These are phyloP conservation scores for Metarhizium humberi DNA, from an alignment of 2,329 filamentous ascomycete species.

Conservation along the genomic window DNA sequence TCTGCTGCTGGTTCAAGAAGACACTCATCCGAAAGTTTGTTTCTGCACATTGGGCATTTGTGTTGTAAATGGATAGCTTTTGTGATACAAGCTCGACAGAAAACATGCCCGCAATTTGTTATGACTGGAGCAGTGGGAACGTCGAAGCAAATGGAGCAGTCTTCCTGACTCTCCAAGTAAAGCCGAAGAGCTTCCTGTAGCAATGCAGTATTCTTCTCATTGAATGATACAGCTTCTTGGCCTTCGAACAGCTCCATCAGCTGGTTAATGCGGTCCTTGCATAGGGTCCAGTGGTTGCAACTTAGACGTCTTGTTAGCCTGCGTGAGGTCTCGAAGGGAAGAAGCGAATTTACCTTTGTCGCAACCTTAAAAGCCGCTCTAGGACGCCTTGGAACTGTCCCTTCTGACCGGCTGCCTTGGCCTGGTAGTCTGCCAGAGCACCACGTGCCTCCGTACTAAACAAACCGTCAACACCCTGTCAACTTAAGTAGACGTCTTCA, in stretches of 20 bases:
- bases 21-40: slow-evolving; percentile 49
- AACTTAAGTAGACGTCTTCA: not conserved
- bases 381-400: slow-evolving; percentile 65
- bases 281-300: slow-evolving; percentile 83
- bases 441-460: slow-evolving; percentile 63
- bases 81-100: slow-evolving; percentile 65
- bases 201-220: slow-evolving; percentile 59
- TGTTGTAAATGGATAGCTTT: slow-evolving; percentile 65
- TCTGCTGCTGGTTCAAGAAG: slow-evolving; percentile 58
- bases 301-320: slow-evolving; percentile 16
- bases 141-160: slow-evolving; percentile 77
- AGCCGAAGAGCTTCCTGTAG: slow-evolving; percentile 69
- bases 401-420: slow-evolving; percentile 30
- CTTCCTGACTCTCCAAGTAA: slow-evolving; percentile 70
- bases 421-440: slow-evolving; percentile 52
- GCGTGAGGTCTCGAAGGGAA: not conserved
- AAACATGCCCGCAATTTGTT: slow-evolving; percentile 75
- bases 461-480: slow-evolving; percentile 12
- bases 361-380: slow-evolving; percentile 71
- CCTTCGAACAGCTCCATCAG: slow-evolving; percentile 61
- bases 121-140: slow-evolving; percentile 64
- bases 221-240: slow-evolving; percentile 59
- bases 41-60: slow-evolving; percentile 79
- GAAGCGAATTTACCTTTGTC: slow-evolving; percentile 50
- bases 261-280: slow-evolving; percentile 63